Base-by-base conservation (phyloP, 371 early-diverging fungal genomes). In the Mucor racemosus region DNA sequence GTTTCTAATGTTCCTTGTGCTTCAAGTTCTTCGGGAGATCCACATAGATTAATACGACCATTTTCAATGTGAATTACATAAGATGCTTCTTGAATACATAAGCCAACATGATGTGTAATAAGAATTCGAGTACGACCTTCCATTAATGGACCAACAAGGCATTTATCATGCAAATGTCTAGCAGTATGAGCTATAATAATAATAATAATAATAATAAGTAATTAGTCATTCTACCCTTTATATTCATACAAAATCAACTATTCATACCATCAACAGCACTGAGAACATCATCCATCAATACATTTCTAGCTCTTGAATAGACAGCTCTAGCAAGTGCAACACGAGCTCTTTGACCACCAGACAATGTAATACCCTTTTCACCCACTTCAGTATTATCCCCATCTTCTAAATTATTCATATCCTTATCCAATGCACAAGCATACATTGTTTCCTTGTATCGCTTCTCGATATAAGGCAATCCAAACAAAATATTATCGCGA, bases 301-400 rank as follows among this genome's bases (percentile, higher is more conserved):
- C 82, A 58, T 84, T 85, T 42, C 88, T 87, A 39, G 91, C 86
- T 13, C 88, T 76, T 60, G 90, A 88, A 73, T 95, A 95, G 14
- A 94, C 91, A 26, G 95, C 95, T 35, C 95, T 81, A 0, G 96
- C 97, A 39, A 95, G 74, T 0, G 91, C 81, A 9, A 95, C 91
- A 71, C 93, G 90, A 57, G 92, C 92, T 69, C 90, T 91, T 71
- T 91, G 93, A 19, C 93, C 92, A 58, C 92, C 93, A 13, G 88
- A 87, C 11, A 92, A 75, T 3, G 91, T 90, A 53, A 92, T 87
- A 8, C 93, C 93, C 54, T 89, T 89, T 75, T 96, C 97, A 17
- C 97, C 98, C 67, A 97, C 90, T 80, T 96, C 95, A 0, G 98
- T 98, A 75, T 80, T 60, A 69, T 98, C 98, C 38, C 96, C 97